Percentiles rank a stretch among this genome's conserved stretches.
Conservation (phyloP, 345 rosid species). For the Euclidium syriacum region DNA sequence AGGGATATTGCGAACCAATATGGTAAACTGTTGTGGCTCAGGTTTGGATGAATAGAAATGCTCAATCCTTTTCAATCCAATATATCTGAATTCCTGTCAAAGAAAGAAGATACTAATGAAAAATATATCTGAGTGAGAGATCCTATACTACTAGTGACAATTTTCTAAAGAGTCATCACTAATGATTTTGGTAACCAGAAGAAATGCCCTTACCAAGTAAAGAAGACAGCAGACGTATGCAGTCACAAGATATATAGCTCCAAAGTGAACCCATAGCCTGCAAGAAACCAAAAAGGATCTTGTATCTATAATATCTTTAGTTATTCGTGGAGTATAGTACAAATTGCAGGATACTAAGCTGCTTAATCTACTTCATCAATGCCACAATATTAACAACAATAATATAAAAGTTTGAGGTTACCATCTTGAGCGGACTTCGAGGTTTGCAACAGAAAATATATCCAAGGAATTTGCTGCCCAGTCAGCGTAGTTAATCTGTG, state of each 20-base stretch:
- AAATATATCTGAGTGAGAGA: background rate
- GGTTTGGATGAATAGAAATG: constrained; percentile 76
- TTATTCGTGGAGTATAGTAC: background rate
- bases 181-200: background rate
- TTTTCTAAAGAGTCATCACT: constrained; percentile 6
- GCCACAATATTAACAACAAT: background rate
- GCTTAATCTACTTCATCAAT: background rate
- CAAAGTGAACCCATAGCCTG: constrained; percentile 97
- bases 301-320: constrained; percentile 1
- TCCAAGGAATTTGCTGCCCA: constrained; percentile 74
- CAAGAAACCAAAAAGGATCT: constrained; percentile 23
- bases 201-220: constrained; percentile 50
- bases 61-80: constrained; percentile 66
- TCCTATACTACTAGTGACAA: background rate
- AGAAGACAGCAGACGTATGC: constrained; percentile 70
- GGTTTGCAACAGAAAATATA: constrained; percentile 76
- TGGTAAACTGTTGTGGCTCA: constrained; percentile 89
- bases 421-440: constrained; percentile 58
- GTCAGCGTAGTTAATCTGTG: constrained; percentile 54
- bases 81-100: constrained; percentile 72
- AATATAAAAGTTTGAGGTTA: constrained; percentile 22
- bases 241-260: constrained; percentile 69
- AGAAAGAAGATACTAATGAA: constrained; percentile 17
- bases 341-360: background rate
- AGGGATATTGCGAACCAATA: constrained; percentile 77